Evolutionary conservation across 495 filamentous ascomycete species (phyloP).

Genomic region (Hypomontagnella submonticulosa): DNA sequence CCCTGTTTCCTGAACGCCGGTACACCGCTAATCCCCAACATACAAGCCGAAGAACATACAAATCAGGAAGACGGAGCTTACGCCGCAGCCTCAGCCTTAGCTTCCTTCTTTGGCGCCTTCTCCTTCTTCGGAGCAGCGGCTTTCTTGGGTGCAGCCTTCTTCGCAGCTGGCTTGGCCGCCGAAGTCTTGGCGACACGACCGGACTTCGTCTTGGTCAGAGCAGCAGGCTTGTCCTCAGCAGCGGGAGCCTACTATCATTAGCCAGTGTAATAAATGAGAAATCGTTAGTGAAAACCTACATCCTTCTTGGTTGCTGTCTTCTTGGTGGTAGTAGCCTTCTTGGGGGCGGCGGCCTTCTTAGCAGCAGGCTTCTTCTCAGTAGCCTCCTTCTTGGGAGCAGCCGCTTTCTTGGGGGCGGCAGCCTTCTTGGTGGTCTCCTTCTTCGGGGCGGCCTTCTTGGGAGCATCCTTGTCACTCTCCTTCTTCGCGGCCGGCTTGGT

Average conservation of each 20-base stretch:
- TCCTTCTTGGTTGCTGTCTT: slow-evolving; percentile 62
- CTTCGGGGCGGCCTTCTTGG: slow-evolving; percentile 50
- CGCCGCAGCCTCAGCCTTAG: slow-evolving; percentile 59
- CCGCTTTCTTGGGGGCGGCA: slow-evolving; percentile 54
- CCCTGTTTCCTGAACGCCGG: slow-evolving; percentile 47
- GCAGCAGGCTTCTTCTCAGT: slow-evolving; percentile 57
- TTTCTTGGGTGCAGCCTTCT: slow-evolving; percentile 69
- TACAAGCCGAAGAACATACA: slow-evolving; percentile 36
- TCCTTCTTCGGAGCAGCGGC: slow-evolving; percentile 72
- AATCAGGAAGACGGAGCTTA: slow-evolving; percentile 37
- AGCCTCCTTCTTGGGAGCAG: slow-evolving; percentile 61
- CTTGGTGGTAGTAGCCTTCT: slow-evolving; percentile 66
- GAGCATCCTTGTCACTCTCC: slow-evolving; percentile 59
- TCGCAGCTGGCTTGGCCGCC: slow-evolving; percentile 64
- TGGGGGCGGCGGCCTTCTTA: slow-evolving; percentile 64
- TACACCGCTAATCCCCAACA: slow-evolving; percentile 42
- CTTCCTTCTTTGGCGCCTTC: slow-evolving; percentile 71
- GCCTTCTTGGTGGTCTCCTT: slow-evolving; percentile 58
- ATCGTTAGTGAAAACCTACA: slow-evolving; percentile 40
- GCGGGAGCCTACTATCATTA: slow-evolving; percentile 60
- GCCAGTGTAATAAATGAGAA: slow-evolving; percentile 1
- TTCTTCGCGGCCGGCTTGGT: slow-evolving; percentile 61
- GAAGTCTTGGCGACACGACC: slow-evolving; percentile 83
- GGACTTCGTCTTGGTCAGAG: slow-evolving; percentile 88
- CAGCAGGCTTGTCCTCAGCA: slow-evolving; percentile 76